Evolutionary conservation across 202 grass and related monocot genomes (phyloP).

Genomic region (Digitaria exilis): DNA sequence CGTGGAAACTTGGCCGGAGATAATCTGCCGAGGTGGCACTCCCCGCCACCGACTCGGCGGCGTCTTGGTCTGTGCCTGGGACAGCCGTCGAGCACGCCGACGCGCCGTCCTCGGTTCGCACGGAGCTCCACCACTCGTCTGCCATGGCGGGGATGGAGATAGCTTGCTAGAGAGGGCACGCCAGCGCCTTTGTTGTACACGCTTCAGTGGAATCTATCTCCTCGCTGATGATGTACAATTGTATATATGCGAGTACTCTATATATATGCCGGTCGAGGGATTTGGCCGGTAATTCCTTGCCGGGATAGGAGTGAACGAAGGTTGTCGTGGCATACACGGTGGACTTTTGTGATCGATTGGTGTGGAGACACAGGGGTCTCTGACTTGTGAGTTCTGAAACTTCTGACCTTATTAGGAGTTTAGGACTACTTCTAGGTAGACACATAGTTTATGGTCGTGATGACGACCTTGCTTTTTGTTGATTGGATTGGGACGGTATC

Average conservation of each 20-base stretch:
- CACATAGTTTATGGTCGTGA: constrained; percentile 14
- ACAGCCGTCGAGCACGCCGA: constrained; percentile 38
- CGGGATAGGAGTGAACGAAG: background rate
- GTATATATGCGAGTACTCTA: too few relatives aligned
- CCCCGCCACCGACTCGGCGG: background rate
- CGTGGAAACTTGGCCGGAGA: constrained; percentile 9
- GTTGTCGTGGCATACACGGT: background rate
- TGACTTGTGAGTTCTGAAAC: constrained; percentile 33
- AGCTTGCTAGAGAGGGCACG: background rate
- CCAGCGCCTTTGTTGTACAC: background rate
- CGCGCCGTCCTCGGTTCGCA: background rate
- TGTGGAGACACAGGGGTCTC: constrained; percentile 11
- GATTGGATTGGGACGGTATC: constrained; percentile 30
- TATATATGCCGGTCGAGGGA: background rate
- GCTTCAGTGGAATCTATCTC: background rate
- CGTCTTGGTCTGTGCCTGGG: background rate
- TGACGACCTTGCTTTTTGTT: background rate
- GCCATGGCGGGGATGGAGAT: constrained; percentile 4
- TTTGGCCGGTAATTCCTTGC: background rate
- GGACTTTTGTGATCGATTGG: background rate
- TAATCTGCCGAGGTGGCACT: background rate
- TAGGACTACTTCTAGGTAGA: background rate
- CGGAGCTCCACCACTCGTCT: constrained; percentile 44
- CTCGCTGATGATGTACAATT: background rate
- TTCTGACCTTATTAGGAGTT: too few relatives aligned